Conservation (phyloP, 345 rosid species). For the Populus pruinosa region DNA sequence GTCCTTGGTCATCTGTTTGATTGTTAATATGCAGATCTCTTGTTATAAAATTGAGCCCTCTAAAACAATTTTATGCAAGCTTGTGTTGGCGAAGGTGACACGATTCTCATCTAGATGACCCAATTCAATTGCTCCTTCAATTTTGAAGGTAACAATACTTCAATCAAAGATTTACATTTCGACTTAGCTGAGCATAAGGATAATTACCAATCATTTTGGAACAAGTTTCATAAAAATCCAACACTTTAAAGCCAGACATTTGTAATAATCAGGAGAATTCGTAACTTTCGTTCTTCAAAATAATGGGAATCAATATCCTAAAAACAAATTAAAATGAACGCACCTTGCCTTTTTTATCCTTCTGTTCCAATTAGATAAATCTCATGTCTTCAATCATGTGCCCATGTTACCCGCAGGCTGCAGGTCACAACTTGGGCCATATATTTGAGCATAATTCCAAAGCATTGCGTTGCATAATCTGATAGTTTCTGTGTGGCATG, state of each 20-base stretch:
- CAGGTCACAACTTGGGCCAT: neutral
- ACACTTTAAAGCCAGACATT: neutral
- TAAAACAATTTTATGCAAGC: constrained; percentile 26
- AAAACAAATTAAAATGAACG: no score
- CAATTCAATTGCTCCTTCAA: constrained; percentile 32
- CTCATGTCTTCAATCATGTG: no score
- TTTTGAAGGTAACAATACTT: constrained; percentile 35
- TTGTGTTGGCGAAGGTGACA: constrained; percentile 32
- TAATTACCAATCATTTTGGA: neutral
- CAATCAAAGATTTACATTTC: neutral
- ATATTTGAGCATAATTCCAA: neutral
- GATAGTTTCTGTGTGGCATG: constrained; percentile 9
- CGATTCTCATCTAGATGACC: constrained; percentile 46
- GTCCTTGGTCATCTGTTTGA: neutral
- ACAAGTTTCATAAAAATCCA: no score
- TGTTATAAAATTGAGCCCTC: constrained; percentile 28
- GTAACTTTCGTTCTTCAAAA: neutral
- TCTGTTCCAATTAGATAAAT: neutral
- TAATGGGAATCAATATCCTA: neutral
- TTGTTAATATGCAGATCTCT: constrained; percentile 26
- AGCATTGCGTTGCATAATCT: neutral
- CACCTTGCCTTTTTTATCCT: neutral
- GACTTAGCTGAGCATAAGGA: neutral
- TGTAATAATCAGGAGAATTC: neutral
- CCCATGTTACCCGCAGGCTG: no score